These are phyloP conservation scores for Blastobotrys petasosporus DNA, from an alignment of 1,139 yeast species.

Conservation along the genomic window DNA sequence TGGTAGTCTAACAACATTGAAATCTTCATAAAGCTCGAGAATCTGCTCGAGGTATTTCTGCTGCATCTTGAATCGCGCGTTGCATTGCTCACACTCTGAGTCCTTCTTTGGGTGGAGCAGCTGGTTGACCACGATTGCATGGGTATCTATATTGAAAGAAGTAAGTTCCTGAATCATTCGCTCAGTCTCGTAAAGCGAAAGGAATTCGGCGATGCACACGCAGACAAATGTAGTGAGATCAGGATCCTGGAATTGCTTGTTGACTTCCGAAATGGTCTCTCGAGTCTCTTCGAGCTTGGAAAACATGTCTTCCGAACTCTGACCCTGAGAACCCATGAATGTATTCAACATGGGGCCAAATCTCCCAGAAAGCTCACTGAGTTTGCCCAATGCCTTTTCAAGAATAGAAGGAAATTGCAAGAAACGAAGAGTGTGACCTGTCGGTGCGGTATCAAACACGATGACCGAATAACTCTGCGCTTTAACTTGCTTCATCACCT, in stretches of 20 bases:
- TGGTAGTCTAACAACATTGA: conserved; percentile 93
- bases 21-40: conserved; percentile 89
- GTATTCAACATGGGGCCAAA: conserved; percentile 88
- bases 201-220: conserved; percentile 94
- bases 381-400: conserved; percentile 78
- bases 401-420: conserved; percentile 88
- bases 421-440: conserved; percentile 94
- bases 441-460: conserved; percentile 96
- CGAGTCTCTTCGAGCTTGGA: conserved; percentile 79
- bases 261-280: conserved; percentile 77
- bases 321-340: conserved; percentile 51
- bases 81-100: conserved; percentile 81
- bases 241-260: conserved; percentile 91
- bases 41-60: conserved; percentile 90
- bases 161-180: conserved; percentile 94
- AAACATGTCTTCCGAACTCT: conserved; percentile 71
- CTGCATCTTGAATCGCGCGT: conserved; percentile 93
- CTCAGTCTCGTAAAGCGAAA: conserved; percentile 93
- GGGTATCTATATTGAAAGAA: conserved; percentile 92
- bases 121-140: conserved; percentile 92
- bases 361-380: conserved; percentile 76
- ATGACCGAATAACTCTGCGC: conserved; percentile 81
- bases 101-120: conserved; percentile 63
- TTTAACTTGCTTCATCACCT: conserved; percentile 92
- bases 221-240: conserved; percentile 94